Evolutionary conservation across 2,329 filamentous ascomycete genomes (phyloP).

Genomic region (Cladophialophora exuberans): DNA sequence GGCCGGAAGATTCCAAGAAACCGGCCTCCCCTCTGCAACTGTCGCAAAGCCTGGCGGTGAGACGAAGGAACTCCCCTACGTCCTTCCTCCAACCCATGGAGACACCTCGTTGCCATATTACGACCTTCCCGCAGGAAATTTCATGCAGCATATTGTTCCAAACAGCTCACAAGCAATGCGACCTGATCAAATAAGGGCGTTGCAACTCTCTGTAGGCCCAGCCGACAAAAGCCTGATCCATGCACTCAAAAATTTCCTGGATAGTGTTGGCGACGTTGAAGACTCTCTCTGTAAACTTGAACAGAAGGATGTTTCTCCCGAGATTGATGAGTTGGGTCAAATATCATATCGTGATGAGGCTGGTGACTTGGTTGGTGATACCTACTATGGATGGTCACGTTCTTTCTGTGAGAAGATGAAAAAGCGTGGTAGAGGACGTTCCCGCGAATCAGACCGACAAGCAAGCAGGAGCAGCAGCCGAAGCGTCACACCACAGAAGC

Average conservation of each 20-base stretch:
- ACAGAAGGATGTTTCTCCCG: constrained; percentile 55
- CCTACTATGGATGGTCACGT: constrained; percentile 87
- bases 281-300: constrained; percentile 51
- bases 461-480: constrained; percentile 37
- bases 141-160: constrained; percentile 76
- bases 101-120: constrained; percentile 75
- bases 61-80: constrained; percentile 60
- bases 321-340: constrained; percentile 78
- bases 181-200: constrained; percentile 68
- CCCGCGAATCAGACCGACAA: not conserved
- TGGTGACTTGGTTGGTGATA: constrained; percentile 68
- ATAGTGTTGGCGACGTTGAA: constrained; percentile 68
- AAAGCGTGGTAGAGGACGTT: constrained; percentile 39
- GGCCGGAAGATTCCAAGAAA: not conserved
- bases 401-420: constrained; percentile 83
- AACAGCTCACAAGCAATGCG: constrained; percentile 77
- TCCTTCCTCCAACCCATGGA: constrained; percentile 77
- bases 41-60: not conserved
- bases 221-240: constrained; percentile 67
- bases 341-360: constrained; percentile 67
- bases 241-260: constrained; percentile 71
- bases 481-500: constrained; percentile 48
- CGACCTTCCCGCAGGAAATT: constrained; percentile 79
- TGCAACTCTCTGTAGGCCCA: constrained; percentile 70
- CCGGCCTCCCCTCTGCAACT: not conserved